These are phyloP conservation scores for Cucumis melo DNA, from an alignment of 306 rosid species.

Conservation along the genomic window DNA sequence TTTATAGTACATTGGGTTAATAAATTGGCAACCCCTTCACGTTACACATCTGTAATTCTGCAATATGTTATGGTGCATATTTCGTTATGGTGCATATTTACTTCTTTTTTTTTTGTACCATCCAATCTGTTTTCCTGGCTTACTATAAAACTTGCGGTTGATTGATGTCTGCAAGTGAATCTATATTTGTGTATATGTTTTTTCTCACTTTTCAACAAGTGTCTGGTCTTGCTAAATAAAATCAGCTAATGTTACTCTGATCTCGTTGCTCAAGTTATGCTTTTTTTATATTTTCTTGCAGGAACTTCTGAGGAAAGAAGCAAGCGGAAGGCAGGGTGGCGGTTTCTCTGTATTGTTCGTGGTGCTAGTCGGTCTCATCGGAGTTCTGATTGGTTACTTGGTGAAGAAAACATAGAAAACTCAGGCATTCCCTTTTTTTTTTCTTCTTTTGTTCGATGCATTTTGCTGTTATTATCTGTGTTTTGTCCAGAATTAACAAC, in stretches of 20 bases:
- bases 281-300: neutral
- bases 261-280: neutral
- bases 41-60: neutral
- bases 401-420: conserved; percentile 16
- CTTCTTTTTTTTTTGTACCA: neutral
- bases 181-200: neutral
- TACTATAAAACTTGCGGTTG: neutral
- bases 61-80: neutral
- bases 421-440: neutral
- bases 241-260: neutral
- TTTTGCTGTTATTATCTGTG: conserved; percentile 3
- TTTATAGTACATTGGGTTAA: neutral
- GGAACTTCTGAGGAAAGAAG: conserved; percentile 24
- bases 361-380: conserved; percentile 25
- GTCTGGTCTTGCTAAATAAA: neutral
- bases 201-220: neutral
- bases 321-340: conserved; percentile 7
- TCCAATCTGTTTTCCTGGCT: neutral
- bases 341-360: conserved; percentile 23
- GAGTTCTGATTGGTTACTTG: conserved; percentile 24
- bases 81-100: neutral
- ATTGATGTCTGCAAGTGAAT: neutral
- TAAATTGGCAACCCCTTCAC: neutral
- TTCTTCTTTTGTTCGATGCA: neutral
- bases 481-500: neutral